phyloP scores from a whole-genome alignment of 163 green algal genomes.

The Scenedesmus sp. region DNA sequence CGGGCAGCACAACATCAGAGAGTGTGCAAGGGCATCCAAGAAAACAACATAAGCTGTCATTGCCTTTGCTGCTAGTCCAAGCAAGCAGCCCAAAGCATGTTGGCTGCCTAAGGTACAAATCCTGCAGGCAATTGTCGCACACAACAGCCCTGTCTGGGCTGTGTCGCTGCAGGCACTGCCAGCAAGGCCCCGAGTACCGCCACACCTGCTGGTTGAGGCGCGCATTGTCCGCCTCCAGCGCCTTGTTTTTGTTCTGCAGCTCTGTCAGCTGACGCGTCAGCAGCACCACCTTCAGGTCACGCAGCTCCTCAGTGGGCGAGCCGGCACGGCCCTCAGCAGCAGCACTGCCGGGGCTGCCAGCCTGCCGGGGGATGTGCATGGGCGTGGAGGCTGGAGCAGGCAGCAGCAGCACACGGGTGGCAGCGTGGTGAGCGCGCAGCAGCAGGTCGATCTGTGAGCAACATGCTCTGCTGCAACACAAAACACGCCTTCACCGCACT shows the following conservation, averaged over 20 bases:
- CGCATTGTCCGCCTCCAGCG: conserved; percentile 24
- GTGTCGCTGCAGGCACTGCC: neutral
- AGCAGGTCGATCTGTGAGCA: too few species aligned
- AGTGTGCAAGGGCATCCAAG: neutral
- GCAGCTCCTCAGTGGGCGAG: conserved; percentile 40
- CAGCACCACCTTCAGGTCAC: conserved; percentile 27
- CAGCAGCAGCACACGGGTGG: neutral
- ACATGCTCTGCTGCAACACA: too few species aligned
- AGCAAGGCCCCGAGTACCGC: neutral
- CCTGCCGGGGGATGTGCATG: neutral
- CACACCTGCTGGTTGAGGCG: conserved; percentile 43
- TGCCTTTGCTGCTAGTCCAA: neutral
- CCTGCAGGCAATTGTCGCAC: neutral
- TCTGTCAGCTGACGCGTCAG: conserved; percentile 36
- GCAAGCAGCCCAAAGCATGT: neutral
- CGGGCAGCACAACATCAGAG: neutral
- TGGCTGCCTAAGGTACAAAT: neutral
- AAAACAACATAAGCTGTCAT: neutral
- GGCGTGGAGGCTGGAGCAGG: conserved; percentile 19
- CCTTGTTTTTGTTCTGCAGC: conserved; percentile 28
- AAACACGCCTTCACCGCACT: too few species aligned
- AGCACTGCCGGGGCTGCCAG: conserved; percentile 1
- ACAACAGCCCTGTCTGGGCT: neutral
- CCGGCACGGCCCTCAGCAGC: neutral
- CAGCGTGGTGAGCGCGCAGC: too few species aligned